Conservation (phyloP, 2,329 filamentous ascomycete species). For the Neoascochyta sp. region DNA sequence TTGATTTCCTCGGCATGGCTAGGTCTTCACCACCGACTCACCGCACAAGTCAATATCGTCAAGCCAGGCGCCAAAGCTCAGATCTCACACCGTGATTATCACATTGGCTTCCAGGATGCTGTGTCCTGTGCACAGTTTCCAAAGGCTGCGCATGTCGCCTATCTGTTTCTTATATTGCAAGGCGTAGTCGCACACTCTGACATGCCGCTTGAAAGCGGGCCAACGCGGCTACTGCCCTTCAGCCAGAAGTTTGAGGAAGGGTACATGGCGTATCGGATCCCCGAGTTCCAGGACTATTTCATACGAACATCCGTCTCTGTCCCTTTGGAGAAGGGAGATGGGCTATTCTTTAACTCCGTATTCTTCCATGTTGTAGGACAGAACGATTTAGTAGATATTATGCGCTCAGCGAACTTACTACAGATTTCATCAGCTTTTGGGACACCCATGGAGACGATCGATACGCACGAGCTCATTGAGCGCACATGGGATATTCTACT, state of each 20-base stretch:
- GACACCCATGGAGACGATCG: conserved; percentile 61
- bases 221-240: conserved; percentile 59
- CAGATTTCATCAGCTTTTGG: conserved; percentile 62
- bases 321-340: conserved; percentile 55
- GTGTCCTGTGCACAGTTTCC: conserved; percentile 48
- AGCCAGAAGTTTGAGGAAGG: conserved; percentile 57
- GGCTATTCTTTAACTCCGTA: conserved; percentile 62
- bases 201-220: conserved; percentile 57
- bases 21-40: conserved; percentile 58
- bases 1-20: conserved; percentile 56
- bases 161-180: conserved; percentile 59
- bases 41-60: conserved; percentile 61
- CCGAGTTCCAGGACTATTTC: conserved; percentile 55
- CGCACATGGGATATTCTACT: conserved; percentile 44
- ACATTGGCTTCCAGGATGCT: conserved; percentile 59
- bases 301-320: conserved; percentile 51
- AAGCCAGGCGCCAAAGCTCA: conserved; percentile 57
- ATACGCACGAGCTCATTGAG: conserved; percentile 50
- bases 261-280: conserved; percentile 55
- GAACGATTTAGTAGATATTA: conserved; percentile 49
- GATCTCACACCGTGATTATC: conserved; percentile 59
- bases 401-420: conserved; percentile 58
- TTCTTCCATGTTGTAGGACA: conserved; percentile 61
- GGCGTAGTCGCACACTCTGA: conserved; percentile 61
- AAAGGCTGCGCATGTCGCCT: conserved; percentile 51